Evolutionary conservation across 208 protist species (phyloP).

Genomic region (Acanthamoeba triangularis): DNA sequence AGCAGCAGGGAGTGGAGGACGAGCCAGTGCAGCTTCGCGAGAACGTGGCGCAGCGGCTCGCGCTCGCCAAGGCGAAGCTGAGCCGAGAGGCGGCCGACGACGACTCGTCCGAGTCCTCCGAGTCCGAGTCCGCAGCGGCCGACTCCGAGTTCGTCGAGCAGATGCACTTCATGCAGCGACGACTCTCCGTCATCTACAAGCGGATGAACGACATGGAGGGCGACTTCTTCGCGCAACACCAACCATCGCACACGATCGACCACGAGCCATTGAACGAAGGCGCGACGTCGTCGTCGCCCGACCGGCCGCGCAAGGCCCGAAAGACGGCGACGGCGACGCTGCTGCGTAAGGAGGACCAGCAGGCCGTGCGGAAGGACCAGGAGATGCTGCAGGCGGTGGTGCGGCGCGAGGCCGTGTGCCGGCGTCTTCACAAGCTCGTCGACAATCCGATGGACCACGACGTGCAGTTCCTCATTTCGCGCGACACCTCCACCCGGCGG

Average conservation of each 20-base stretch:
- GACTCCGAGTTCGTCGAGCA: background rate
- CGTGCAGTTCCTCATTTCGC: background rate
- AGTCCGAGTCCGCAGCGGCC: no score
- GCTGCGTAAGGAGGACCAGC: background rate
- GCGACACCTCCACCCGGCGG: background rate
- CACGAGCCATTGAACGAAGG: background rate
- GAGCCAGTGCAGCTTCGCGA: background rate
- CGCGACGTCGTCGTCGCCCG: background rate
- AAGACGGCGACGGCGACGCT: background rate
- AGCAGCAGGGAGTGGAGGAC: background rate
- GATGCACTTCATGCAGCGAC: constrained; percentile 20
- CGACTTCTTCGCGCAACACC: background rate
- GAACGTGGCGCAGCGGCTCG: background rate
- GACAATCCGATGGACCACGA: constrained; percentile 43
- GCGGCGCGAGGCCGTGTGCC: background rate
- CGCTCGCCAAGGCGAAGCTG: background rate
- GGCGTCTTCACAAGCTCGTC: background rate
- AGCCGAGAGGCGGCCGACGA: background rate
- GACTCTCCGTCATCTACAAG: background rate
- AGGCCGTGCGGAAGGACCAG: constrained; percentile 35
- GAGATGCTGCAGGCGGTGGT: constrained; percentile 39
- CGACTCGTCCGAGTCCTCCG: background rate
- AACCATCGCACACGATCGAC: background rate
- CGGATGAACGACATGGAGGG: constrained; percentile 2
- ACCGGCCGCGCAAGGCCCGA: background rate